Evolutionary conservation across 495 filamentous ascomycete species (phyloP).

Genomic region (Xylaria telfairii): DNA sequence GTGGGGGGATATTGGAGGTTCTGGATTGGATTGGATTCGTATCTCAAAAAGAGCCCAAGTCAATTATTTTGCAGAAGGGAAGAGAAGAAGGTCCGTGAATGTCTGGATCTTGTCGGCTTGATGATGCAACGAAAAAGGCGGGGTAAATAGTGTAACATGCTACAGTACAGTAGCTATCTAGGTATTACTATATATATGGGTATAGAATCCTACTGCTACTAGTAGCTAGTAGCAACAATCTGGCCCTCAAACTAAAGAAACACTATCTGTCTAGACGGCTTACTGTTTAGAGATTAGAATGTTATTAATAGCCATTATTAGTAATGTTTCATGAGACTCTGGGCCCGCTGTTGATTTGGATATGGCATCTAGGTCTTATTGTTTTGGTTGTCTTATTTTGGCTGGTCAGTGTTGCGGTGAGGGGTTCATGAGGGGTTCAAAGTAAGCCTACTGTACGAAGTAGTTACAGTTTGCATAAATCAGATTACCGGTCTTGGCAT

Average conservation of each 20-base stretch:
- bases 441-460: no score
- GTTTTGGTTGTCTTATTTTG: background rate
- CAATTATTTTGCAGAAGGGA: background rate
- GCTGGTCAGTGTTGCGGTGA: conserved; percentile 1
- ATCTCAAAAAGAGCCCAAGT: background rate
- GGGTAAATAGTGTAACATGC: conserved; percentile 9
- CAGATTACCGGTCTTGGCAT: conserved; percentile 1
- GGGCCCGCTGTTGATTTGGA: conserved; percentile 10
- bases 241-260: background rate
- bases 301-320: conserved; percentile 1
- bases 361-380: background rate
- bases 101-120: conserved; percentile 5
- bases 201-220: background rate
- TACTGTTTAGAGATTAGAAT: conserved; percentile 12
- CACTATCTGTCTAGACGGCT: conserved; percentile 7
- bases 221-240: background rate
- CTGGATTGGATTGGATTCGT: no score
- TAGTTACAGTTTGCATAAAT: background rate
- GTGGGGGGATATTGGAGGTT: no score
- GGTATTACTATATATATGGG: background rate
- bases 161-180: no score
- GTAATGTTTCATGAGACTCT: conserved; percentile 6
- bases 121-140: conserved; percentile 14
- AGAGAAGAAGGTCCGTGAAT: background rate
- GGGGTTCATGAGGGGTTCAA: conserved; percentile 2